Conservation (phyloP, 768 basidiomycete species). For the Leccinum pellstonianum region DNA sequence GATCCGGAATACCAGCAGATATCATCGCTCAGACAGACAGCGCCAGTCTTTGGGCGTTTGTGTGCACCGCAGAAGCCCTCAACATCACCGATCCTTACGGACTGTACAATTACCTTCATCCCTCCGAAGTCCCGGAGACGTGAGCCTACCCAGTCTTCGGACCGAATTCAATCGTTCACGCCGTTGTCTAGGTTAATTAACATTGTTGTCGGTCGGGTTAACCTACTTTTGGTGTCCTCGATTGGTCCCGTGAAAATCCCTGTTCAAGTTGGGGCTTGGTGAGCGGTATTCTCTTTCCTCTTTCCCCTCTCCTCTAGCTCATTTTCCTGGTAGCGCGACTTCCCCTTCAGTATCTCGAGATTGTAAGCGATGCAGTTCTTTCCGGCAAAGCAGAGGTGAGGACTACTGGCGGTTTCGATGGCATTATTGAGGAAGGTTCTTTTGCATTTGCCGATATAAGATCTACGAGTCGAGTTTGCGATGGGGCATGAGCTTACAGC, state of each 20-base stretch:
- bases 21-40: constrained; percentile 94
- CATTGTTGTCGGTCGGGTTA: constrained; percentile 97
- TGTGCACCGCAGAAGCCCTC: constrained; percentile 91
- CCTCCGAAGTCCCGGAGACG: constrained; percentile 98
- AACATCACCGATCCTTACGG: constrained; percentile 98
- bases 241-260: constrained; percentile 99
- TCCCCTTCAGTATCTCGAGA: constrained; percentile 95
- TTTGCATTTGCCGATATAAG: constrained; percentile 99
- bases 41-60: constrained; percentile 91
- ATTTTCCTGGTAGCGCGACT: constrained; percentile 63
- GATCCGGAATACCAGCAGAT: constrained; percentile 96
- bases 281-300: constrained; percentile 25
- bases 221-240: constrained; percentile 90
- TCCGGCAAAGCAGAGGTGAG: constrained; percentile 98
- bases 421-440: constrained; percentile 96
- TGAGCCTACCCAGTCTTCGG: constrained; percentile 36
- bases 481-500: constrained; percentile 95
- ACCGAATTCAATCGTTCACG: constrained; percentile 7
- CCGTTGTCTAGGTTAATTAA: constrained; percentile 81
- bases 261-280: constrained; percentile 86
- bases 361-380: constrained; percentile 92
- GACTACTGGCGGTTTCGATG: constrained; percentile 98
- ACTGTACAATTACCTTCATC: constrained; percentile 94
- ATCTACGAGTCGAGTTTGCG: constrained; percentile 96
- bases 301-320: neutral